Base-by-base conservation (phyloP, 75 land plant genomes). In the Isoetes taiwanensis region DNA sequence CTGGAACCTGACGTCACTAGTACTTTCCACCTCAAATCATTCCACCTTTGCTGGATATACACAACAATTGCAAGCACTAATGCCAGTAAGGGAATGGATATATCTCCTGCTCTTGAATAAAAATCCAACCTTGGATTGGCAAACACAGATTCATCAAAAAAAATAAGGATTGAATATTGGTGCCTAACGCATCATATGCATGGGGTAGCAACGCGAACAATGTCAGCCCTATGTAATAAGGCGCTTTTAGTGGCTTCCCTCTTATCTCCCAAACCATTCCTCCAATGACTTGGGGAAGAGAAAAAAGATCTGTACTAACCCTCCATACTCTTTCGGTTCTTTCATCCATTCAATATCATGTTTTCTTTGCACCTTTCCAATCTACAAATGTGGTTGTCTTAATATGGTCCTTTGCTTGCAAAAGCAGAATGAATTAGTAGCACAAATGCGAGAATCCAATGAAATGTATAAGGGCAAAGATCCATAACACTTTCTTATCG, bases 291-390 rank as follows among this genome's bases (percentile, higher is more conserved):
- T 81, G 89, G 34, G 85, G 89, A 33, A 81, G 73, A 30, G 81
- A 59, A 72, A 78, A 84, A 35, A 81, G 69, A 62, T 81, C 89
- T 84, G 81, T 30, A 81, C 74, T 28, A 84, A 66, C 32, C 86
- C 89, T 0, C 66, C 54, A 56, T 84, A 81, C 62, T 84, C 79
- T 28, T 25, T 21, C n/a, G n/a, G n/a, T n/a, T n/a, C n/a, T n/a
- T n/a, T n/a, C 16, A 54, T 52, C 0, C 32, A 64, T 58, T 43
- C 68, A 81, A 78, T 78, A 35, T 59, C 78, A 34, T 30, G 66
- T 4, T 53, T 43, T 38, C 31, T 67, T 6, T 59, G 62, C 69
- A 5, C 67, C 70, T 11, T 29, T 32, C 58, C 62, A 54, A 54
- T 56, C 56, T 4, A 57, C 26, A 54, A 57, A 71, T 0, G 27